Percentiles rank a stretch among this genome's conserved stretches.
phyloP scores from a whole-genome alignment of 768 basidiomycete species.

The Tricholoma hemisulphureum region DNA sequence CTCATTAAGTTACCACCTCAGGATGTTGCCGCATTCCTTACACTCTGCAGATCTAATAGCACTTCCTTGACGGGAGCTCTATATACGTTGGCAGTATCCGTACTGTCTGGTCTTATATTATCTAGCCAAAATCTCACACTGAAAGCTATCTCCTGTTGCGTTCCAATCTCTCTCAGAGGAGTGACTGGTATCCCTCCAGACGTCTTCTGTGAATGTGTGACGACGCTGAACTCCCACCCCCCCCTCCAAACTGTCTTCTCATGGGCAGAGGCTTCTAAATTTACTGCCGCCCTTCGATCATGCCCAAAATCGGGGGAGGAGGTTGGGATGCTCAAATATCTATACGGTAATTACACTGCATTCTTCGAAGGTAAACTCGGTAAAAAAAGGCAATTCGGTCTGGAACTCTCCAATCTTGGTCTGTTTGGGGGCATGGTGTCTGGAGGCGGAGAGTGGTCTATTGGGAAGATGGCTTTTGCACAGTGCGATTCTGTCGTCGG shows the following conservation, averaged over 20 bases:
- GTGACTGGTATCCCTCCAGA: slow-evolving; percentile 23
- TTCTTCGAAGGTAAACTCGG: slow-evolving; percentile 30
- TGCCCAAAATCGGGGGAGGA: slow-evolving; percentile 17
- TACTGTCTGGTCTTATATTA: slow-evolving; percentile 26
- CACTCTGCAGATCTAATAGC: slow-evolving; percentile 24
- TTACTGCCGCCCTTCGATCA: slow-evolving; percentile 26
- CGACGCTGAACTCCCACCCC: slow-evolving; percentile 19
- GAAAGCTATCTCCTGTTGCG: slow-evolving; percentile 18
- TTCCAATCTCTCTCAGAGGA: slow-evolving; percentile 35
- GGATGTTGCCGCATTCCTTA: slow-evolving; percentile 20
- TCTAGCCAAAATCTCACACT: slow-evolving; percentile 2
- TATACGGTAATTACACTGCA: slow-evolving; percentile 29
- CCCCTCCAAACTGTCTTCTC: slow-evolving; percentile 25
- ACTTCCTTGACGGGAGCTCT: slow-evolving; percentile 36
- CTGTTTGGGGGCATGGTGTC: slow-evolving; percentile 14
- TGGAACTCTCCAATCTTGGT: slow-evolving; percentile 42
- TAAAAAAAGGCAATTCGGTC: slow-evolving; percentile 28
- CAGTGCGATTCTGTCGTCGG: slow-evolving; percentile 30
- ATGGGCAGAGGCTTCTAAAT: slow-evolving; percentile 31
- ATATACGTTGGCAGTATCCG: slow-evolving; percentile 24
- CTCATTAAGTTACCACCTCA: slow-evolving; percentile 24
- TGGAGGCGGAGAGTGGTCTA: slow-evolving; percentile 14
- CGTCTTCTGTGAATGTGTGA: slow-evolving; percentile 35
- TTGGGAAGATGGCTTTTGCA: slow-evolving; percentile 25
- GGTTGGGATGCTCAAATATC: slow-evolving; percentile 32